phyloP scores from a whole-genome alignment of 2,329 filamentous ascomycete genomes.

The Neonectria punicea region DNA sequence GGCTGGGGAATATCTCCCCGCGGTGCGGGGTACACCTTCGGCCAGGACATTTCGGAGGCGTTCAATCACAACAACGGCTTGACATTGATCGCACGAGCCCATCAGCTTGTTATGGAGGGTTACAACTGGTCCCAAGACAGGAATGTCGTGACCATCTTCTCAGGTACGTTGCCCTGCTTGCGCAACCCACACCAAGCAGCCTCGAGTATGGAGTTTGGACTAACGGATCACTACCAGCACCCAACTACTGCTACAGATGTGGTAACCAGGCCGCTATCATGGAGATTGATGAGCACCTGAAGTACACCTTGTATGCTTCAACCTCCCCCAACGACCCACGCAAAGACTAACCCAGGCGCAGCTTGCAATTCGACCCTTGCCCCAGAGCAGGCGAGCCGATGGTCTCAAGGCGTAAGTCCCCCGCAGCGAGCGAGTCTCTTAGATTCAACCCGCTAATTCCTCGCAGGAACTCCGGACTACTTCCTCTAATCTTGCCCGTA shows the following conservation, averaged over 20 bases:
- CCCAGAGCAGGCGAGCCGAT: slow-evolving; percentile 97
- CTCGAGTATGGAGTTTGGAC: not conserved
- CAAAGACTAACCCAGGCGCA: slow-evolving; percentile 55
- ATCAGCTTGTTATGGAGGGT: slow-evolving; percentile 99
- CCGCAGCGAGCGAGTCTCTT: not conserved
- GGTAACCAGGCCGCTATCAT: slow-evolving; percentile 99
- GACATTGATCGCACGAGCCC: slow-evolving; percentile 93
- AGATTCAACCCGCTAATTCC: slow-evolving; percentile 27
- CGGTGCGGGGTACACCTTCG: slow-evolving; percentile 94
- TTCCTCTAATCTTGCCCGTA: slow-evolving; percentile 78
- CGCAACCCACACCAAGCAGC: slow-evolving; percentile 8
- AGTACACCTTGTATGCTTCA: slow-evolving; percentile 94
- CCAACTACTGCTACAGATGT: slow-evolving; percentile 98
- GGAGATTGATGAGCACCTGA: slow-evolving; percentile 99
- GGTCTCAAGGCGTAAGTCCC: slow-evolving; percentile 85
- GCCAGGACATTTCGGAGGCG: slow-evolving; percentile 96
- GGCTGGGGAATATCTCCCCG: slow-evolving; percentile 96
- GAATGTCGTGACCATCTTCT: slow-evolving; percentile 99
- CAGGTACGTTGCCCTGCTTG: slow-evolving; percentile 65
- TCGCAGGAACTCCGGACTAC: slow-evolving; percentile 87
- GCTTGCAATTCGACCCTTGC: slow-evolving; percentile 99
- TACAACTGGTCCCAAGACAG: slow-evolving; percentile 99
- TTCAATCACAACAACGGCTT: slow-evolving; percentile 99
- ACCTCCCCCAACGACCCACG: not conserved
- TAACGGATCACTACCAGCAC: slow-evolving; percentile 59